These are phyloP conservation scores for Podospora anserina DNA, from an alignment of 495 filamentous ascomycete species.

Conservation along the genomic window DNA sequence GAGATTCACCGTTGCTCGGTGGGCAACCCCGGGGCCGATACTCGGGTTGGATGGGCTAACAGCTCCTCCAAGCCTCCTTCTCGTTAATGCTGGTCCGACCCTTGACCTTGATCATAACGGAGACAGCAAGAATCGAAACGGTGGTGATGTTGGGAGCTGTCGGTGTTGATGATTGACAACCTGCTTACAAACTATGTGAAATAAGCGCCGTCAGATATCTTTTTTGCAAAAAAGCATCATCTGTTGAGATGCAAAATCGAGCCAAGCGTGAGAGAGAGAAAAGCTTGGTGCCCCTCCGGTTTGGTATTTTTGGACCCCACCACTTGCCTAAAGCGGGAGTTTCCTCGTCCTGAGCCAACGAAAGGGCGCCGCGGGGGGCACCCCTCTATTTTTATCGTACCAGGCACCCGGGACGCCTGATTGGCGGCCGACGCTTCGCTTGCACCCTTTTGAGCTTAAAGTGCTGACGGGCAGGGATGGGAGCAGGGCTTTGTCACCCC, in stretches of 20 bases:
- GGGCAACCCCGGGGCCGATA: not conserved
- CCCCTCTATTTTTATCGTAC: conserved; percentile 12
- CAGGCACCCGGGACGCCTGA: conserved; percentile 16
- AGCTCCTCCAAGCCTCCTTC: not conserved
- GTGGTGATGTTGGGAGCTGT: not conserved
- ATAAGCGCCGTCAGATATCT: not conserved
- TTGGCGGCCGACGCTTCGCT: conserved; percentile 5
- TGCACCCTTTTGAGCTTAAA: conserved; percentile 3
- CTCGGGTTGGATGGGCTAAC: not conserved
- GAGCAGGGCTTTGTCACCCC: conserved; percentile 4
- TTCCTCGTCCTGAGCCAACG: not conserved
- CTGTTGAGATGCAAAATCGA: not conserved
- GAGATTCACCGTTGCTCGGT: not conserved
- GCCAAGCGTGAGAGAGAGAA: not conserved
- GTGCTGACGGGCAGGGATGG: conserved; percentile 8
- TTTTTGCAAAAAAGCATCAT: not conserved
- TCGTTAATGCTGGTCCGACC: not conserved
- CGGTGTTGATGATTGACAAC: not conserved
- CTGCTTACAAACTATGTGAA: not conserved
- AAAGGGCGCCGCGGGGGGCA: not conserved
- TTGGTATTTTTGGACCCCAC: conserved; percentile 6
- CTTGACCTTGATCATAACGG: not conserved
- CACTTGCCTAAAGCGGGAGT: not conserved
- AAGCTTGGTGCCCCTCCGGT: not conserved
- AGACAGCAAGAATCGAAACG: not conserved